These are phyloP conservation scores for Linderina pennispora DNA, from an alignment of 192 early-diverging fungal genomes.

Conservation along the genomic window DNA sequence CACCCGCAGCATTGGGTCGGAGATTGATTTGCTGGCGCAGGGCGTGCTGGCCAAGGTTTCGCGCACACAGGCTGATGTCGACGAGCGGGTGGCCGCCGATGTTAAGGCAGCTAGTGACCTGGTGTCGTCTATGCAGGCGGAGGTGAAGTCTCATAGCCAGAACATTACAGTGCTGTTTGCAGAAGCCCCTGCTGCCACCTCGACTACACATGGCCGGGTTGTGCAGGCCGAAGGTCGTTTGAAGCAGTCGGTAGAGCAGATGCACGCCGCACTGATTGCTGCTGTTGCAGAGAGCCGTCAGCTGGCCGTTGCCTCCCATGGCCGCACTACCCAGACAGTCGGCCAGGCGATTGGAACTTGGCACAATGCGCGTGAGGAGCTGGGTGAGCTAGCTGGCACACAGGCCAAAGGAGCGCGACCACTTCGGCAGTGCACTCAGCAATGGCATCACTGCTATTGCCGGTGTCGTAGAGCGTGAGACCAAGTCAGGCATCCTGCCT, in stretches of 20 bases:
- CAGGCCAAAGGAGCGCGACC: slow-evolving; percentile 8
- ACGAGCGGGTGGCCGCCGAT: neutral
- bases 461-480: slow-evolving; percentile 1
- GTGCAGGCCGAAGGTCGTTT: neutral
- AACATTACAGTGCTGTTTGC: no score
- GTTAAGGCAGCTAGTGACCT: no score
- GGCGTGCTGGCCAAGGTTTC: neutral
- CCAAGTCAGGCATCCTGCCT: neutral
- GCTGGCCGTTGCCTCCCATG: neutral
- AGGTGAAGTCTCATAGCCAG: no score
- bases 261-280: neutral
- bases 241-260: neutral
- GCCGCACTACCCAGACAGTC: neutral
- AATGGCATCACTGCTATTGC: slow-evolving; percentile 6
- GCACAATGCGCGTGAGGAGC: slow-evolving; percentile 7
- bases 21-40: neutral
- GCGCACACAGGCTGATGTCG: neutral
- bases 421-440: neutral
- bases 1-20: neutral
- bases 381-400: slow-evolving; percentile 5
- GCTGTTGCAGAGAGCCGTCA: neutral
- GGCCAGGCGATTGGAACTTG: slow-evolving; percentile 1
- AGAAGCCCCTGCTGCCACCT: no score
- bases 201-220: no score
- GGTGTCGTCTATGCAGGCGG: no score